These are phyloP conservation scores for Eimeria praecox DNA, from an alignment of 169 alveolate genomes.

Conservation along the genomic window DNA sequence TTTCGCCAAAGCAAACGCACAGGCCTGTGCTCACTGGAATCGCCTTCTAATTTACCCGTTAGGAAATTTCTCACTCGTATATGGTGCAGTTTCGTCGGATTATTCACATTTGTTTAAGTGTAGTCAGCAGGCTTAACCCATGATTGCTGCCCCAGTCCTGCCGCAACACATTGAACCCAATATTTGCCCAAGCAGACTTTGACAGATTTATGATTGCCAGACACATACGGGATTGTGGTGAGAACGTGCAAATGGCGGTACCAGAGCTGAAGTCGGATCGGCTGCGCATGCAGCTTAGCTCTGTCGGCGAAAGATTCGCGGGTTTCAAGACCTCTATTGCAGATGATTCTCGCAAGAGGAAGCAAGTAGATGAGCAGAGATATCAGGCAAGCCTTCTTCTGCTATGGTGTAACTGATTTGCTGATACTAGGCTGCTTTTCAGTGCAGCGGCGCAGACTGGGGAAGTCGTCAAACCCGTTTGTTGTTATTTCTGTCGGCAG, in stretches of 20 bases:
- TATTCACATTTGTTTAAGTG: neutral
- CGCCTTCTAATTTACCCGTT: neutral
- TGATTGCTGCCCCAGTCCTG: neutral
- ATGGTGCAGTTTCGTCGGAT: neutral
- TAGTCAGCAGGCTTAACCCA: neutral
- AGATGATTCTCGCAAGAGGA: constrained; percentile 78
- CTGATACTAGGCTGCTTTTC: neutral
- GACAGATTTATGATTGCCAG: neutral
- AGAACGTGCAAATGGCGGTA: constrained; percentile 28
- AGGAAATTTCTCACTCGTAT: neutral
- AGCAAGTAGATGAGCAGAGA: constrained; percentile 75
- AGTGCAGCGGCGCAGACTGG: neutral
- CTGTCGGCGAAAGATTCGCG: constrained; percentile 81
- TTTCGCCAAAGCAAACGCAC: neutral
- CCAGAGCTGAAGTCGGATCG: constrained; percentile 79
- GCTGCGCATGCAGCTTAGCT: constrained; percentile 81
- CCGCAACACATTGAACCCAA: neutral
- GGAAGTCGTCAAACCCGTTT: neutral
- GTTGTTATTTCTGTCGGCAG: constrained; percentile 23
- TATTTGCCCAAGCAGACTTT: neutral
- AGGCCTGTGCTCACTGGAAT: neutral
- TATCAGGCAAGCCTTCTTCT: constrained; percentile 61
- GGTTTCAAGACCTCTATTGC: constrained; percentile 81
- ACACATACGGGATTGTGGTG: neutral
- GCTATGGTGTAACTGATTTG: neutral